phyloP scores from a whole-genome alignment of 139 green algal genomes.

The Chlorella sp. region DNA sequence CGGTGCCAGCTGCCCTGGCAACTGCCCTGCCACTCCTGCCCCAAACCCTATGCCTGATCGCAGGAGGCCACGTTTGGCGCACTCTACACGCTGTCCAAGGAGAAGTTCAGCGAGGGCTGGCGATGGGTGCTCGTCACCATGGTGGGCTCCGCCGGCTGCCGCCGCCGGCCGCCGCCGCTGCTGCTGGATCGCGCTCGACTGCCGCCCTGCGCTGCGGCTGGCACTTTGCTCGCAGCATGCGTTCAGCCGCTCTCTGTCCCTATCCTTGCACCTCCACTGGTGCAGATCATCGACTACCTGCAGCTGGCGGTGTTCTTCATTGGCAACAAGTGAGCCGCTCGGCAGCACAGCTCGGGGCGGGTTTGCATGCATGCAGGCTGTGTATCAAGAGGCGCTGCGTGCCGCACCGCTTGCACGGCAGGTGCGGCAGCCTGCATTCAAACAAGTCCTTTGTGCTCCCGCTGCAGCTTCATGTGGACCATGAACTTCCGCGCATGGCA shows the following conservation, averaged over 20 bases:
- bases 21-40: neutral
- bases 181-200: neutral
- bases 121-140: neutral
- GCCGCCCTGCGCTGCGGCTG: neutral
- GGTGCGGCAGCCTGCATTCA: neutral
- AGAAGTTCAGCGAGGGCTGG: constrained; percentile 18
- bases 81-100: constrained; percentile 37
- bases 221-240: too few relatives aligned
- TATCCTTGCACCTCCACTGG: too few relatives aligned
- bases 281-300: constrained; percentile 10
- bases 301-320: constrained; percentile 27
- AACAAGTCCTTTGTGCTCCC: neutral
- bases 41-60: neutral
- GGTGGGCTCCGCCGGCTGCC: neutral
- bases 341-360: too few relatives aligned
- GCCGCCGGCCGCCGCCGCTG: neutral
- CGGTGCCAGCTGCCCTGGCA: neutral
- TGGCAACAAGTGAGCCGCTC: neutral
- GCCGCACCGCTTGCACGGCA: too few relatives aligned
- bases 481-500: neutral
- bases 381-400: too few relatives aligned
- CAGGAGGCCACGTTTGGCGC: constrained; percentile 31
- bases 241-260: too few relatives aligned
- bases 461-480: constrained; percentile 1
- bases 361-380: too few relatives aligned